Evolutionary conservation across 73 alveolate species (phyloP).

Genomic region (Urostyla sp.): DNA sequence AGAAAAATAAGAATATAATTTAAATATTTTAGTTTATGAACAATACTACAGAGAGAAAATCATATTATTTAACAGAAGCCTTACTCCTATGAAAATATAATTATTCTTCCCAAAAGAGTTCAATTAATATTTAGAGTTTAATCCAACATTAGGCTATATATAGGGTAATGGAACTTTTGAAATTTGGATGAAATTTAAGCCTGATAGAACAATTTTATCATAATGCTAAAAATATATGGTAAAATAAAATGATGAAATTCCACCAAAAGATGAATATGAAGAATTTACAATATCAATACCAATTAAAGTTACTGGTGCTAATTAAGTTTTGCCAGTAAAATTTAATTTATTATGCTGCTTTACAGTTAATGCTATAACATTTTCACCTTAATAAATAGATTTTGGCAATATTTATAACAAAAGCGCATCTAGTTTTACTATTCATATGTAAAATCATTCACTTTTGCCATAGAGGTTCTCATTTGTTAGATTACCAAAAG

Average conservation of each 20-base stretch:
- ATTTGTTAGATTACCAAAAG: slow-evolving; percentile 92
- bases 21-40: slow-evolving; percentile 86
- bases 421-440: slow-evolving; percentile 86
- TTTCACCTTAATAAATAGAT: slow-evolving; percentile 82
- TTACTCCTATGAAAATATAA: slow-evolving; percentile 93
- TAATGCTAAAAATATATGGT: slow-evolving; percentile 69
- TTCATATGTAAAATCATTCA: slow-evolving; percentile 87
- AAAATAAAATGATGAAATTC: slow-evolving; percentile 43
- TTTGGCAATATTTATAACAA: slow-evolving; percentile 86
- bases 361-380: slow-evolving; percentile 77
- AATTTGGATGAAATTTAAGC: slow-evolving; percentile 94
- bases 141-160: slow-evolving; percentile 96
- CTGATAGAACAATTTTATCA: slow-evolving; percentile 81
- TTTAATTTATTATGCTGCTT: slow-evolving; percentile 71
- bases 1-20: slow-evolving; percentile 87
- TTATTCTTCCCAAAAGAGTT: slow-evolving; percentile 91
- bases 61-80: slow-evolving; percentile 85
- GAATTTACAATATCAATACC: slow-evolving; percentile 73
- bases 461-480: slow-evolving; percentile 93
- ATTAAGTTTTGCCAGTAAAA: slow-evolving; percentile 87
- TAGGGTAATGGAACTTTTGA: slow-evolving; percentile 94
- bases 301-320: slow-evolving; percentile 90
- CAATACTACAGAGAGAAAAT: slow-evolving; percentile 96
- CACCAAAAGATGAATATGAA: slow-evolving; percentile 66
- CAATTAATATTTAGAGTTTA: slow-evolving; percentile 92